phyloP scores from a whole-genome alignment of 306 rosid genomes.

The Sindora glabra region DNA sequence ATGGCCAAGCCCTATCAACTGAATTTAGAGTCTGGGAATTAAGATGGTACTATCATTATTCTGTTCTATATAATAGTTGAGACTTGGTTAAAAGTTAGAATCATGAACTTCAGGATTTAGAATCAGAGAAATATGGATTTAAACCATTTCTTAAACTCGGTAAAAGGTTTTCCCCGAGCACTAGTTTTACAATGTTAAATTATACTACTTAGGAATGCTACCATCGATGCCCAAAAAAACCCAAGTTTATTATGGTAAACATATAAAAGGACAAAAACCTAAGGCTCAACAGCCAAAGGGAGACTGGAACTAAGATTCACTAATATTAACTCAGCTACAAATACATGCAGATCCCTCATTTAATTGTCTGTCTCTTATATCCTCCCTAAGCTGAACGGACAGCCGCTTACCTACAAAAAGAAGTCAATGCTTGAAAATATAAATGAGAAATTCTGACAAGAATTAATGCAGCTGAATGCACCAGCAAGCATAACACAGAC shows the following conservation, averaged over 20 bases:
- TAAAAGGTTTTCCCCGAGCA: conserved; percentile 11
- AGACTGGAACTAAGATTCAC: conserved; percentile 25
- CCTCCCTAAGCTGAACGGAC: too few relatives aligned
- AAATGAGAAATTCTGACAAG: background rate
- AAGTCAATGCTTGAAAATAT: background rate
- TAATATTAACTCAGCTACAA: conserved; percentile 11
- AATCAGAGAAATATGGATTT: background rate
- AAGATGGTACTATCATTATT: too few relatives aligned
- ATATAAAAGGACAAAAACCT: background rate
- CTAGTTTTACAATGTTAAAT: conserved; percentile 25
- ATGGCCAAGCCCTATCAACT: too few relatives aligned
- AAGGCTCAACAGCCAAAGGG: background rate
- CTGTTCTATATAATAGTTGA: too few relatives aligned
- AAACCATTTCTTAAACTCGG: conserved; percentile 3
- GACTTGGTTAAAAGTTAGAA: too few relatives aligned
- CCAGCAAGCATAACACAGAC: background rate
- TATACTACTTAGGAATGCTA: too few relatives aligned
- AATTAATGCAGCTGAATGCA: too few relatives aligned
- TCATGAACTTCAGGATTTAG: too few relatives aligned
- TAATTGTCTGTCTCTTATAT: conserved; percentile 1
- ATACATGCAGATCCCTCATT: conserved; percentile 17
- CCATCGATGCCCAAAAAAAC: conserved; percentile 18
- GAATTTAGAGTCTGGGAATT: too few relatives aligned
- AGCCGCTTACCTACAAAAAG: conserved; percentile 17
- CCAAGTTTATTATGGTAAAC: conserved; percentile 31